Evolutionary conservation across 768 basidiomycete genomes (phyloP).

Genomic region (Flagelloscypha sp.): DNA sequence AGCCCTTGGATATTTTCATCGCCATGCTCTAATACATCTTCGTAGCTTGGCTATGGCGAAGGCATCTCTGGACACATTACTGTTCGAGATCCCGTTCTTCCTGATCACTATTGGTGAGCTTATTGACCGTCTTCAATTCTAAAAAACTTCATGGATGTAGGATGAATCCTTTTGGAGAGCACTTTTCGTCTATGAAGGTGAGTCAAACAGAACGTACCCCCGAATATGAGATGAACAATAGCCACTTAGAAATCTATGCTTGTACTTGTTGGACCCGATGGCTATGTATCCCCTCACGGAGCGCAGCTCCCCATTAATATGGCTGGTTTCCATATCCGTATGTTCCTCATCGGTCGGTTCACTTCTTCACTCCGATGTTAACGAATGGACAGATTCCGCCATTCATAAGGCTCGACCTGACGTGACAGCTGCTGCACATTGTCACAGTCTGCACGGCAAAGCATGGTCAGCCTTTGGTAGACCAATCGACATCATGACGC

Average conservation of each 20-base stretch:
- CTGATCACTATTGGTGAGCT: constrained; percentile 20
- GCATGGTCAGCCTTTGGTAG: constrained; percentile 40
- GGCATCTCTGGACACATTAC: constrained; percentile 46
- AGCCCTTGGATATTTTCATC: neutral
- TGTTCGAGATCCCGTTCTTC: constrained; percentile 25
- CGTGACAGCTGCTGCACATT: constrained; percentile 38
- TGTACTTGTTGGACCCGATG: constrained; percentile 19
- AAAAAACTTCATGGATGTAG: constrained; percentile 2
- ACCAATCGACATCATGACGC: constrained; percentile 33
- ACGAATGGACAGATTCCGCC: constrained; percentile 35
- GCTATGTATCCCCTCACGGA: constrained; percentile 18
- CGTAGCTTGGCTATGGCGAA: constrained; percentile 38
- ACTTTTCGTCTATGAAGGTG: constrained; percentile 20
- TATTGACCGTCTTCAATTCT: neutral
- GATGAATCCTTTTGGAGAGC: constrained; percentile 21
- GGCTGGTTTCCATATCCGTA: constrained; percentile 21
- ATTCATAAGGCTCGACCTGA: constrained; percentile 42
- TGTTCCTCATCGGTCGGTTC: no score
- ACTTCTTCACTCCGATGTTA: no score
- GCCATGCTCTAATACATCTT: constrained; percentile 2
- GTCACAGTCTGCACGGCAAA: constrained; percentile 40
- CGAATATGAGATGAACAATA: neutral
- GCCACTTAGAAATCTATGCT: constrained; percentile 17
- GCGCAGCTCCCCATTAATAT: constrained; percentile 21
- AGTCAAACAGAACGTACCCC: neutral